A percentile compares a stretch with the other conserved stretches of the same genome.
phyloP scores from a whole-genome alignment of 2,329 filamentous ascomycete species.

The Cytospora piceae region DNA sequence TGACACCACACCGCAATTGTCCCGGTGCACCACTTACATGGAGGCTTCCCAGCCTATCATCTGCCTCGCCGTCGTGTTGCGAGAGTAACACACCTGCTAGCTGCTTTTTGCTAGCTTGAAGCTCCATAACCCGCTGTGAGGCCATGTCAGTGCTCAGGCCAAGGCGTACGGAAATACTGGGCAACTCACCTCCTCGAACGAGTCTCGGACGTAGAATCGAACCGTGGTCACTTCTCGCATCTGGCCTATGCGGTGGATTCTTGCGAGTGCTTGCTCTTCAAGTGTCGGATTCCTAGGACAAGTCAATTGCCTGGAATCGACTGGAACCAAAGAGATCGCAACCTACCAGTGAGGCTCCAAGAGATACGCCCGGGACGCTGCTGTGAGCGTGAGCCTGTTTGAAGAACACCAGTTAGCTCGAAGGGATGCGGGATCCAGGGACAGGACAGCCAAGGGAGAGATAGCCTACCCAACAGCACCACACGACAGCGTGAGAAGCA shows the following conservation, averaged over 20 bases:
- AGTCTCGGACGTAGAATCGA: slow-evolving; percentile 35
- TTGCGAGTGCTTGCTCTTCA: slow-evolving; percentile 38
- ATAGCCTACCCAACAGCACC: slow-evolving; percentile 53
- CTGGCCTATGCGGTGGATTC: slow-evolving; percentile 38
- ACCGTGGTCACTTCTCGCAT: slow-evolving; percentile 36
- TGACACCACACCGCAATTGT: neutral
- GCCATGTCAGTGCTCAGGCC: neutral
- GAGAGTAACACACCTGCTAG: slow-evolving; percentile 30
- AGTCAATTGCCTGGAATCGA: neutral
- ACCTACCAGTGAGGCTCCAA: slow-evolving; percentile 54
- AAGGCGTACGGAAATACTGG: neutral
- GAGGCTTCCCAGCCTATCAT: slow-evolving; percentile 5
- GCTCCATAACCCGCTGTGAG: slow-evolving; percentile 26
- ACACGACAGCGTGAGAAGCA: slow-evolving; percentile 55
- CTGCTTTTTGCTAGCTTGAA: slow-evolving; percentile 31
- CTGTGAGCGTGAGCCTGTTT: slow-evolving; percentile 50
- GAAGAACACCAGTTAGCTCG: slow-evolving; percentile 10
- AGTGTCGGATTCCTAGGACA: slow-evolving; percentile 37
- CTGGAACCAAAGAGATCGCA: neutral
- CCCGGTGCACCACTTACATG: slow-evolving; percentile 1
- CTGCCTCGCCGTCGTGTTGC: slow-evolving; percentile 12
- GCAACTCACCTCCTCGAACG: slow-evolving; percentile 37
- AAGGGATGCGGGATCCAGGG: too few species aligned
- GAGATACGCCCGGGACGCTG: slow-evolving; percentile 50
- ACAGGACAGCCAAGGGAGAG: neutral